Conservation (phyloP, 225 moss, liverwort and hornwort species). For the Pseudisothecium myosuroides region DNA sequence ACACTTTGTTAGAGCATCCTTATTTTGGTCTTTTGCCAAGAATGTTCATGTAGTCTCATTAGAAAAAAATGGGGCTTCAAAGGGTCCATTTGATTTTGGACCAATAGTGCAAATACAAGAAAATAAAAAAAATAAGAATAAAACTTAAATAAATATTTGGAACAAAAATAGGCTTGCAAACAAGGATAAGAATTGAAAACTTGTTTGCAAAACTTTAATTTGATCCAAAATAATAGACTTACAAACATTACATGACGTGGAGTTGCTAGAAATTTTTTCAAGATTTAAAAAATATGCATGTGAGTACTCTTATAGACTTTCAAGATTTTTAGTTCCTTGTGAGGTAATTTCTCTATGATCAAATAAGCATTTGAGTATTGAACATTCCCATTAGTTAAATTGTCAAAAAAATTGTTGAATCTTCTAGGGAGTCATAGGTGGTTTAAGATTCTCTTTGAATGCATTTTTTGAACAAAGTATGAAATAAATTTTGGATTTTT, state of each 20-base stretch:
- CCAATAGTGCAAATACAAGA: too few relatives aligned
- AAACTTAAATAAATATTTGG: too few relatives aligned
- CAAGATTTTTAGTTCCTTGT: neutral
- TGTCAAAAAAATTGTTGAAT: neutral
- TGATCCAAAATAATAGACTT: neutral
- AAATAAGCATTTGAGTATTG: neutral
- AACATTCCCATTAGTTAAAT: fast-evolving
- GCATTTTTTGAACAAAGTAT: neutral
- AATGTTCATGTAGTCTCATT: neutral
- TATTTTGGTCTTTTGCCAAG: fast-evolving
- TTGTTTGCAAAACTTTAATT: neutral
- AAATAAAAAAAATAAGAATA: too few relatives aligned
- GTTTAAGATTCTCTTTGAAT: neutral
- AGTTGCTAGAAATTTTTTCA: neutral
- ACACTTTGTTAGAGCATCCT: neutral
- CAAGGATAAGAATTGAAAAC: too few relatives aligned
- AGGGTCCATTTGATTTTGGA: too few relatives aligned
- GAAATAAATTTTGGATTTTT: neutral
- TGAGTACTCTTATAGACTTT: neutral
- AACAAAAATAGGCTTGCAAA: too few relatives aligned
- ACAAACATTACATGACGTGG: neutral
- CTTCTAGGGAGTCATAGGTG: fast-evolving
- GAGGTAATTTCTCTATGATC: neutral
- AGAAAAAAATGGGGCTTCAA: too few relatives aligned
- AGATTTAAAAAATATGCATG: neutral